Evolutionary conservation across 768 basidiomycete genomes (phyloP), one percentile per base, ranked within the genome.

Genomic region (Lentinula sp.): DNA sequence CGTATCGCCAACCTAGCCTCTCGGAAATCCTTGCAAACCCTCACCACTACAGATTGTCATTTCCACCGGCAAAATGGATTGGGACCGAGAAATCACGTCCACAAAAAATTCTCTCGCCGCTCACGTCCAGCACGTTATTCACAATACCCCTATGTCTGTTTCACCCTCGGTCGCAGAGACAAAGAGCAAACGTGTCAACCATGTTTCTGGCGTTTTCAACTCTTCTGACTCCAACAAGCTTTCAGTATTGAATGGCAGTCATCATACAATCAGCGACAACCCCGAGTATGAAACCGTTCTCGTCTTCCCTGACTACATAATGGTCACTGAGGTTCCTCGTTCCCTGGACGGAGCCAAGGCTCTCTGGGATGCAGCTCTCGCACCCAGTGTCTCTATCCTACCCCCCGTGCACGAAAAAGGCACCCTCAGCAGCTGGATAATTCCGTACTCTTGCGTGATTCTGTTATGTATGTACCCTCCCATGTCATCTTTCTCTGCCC

Each of bases 391-490:
- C 5, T 78, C 79, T 54, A 81, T 82, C 42, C 73, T 74, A 20
- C 84, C 80, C 10, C 70, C 75, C 0, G 66, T 74, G 13, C 69
- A 75, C 36, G 78, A 77, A 62, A 79, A 81, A 56, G 77, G 74
- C 50, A 67, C 73, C 8, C 77, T 88, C 66, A 83, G 80, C 69
- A 85, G 88, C 32, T 95, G 89, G 86, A 77, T 88, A 16, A 73
- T 98, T 46, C 95, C 96, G 0, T 99, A 98, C 72, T 83, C 91
- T 2, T 92, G 91, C 66, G 88, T 93, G 33, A 88, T 99, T 57
- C 74, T 98, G 18, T 77, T 99, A 32, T 99, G 95, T 93, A 72
- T 74, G 86, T 79, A 23, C 48, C 35, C 36, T 32, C 48, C 45
- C 61, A 53, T 28, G 61, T 45, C 57, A 13, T 51, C 61, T 64